Conservation (phyloP, 1,284 basidiomycete genomes). For the Ustilago xerochloae region DNA sequence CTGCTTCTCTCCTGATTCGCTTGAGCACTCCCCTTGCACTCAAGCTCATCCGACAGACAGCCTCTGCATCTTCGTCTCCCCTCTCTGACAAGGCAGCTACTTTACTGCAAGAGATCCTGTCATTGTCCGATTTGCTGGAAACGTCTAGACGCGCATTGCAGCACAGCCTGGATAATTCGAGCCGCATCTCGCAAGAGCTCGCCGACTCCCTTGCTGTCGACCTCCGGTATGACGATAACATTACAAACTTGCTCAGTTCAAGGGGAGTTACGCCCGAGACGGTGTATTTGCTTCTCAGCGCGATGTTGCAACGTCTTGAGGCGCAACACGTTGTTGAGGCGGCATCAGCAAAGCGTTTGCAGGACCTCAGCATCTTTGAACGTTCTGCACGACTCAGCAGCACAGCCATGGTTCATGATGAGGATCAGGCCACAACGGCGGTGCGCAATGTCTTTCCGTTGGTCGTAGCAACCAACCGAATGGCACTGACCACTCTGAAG, state of each 20-base stretch:
- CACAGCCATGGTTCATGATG: constrained; percentile 28
- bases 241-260: constrained; percentile 15
- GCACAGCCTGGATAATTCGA: constrained; percentile 2
- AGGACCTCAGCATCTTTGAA: constrained; percentile 43
- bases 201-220: constrained; percentile 21
- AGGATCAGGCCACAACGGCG: constrained; percentile 34
- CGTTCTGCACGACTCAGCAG: constrained; percentile 35
- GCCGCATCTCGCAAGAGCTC: constrained; percentile 18
- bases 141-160: constrained; percentile 1
- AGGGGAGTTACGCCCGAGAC: background rate
- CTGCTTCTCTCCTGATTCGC: constrained; percentile 21
- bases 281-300: constrained; percentile 20
- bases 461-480: constrained; percentile 16
- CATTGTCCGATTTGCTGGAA: constrained; percentile 2
- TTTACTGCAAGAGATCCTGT: constrained; percentile 21
- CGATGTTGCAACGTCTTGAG: constrained; percentile 20
- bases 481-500: constrained; percentile 11
- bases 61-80: constrained; percentile 3
- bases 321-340: constrained; percentile 13
- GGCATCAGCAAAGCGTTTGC: constrained; percentile 31
- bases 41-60: constrained; percentile 10
- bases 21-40: constrained; percentile 22
- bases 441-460: constrained; percentile 43
- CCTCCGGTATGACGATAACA: constrained; percentile 42
- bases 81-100: background rate